Evolutionary conservation across 768 basidiomycete genomes (phyloP), one percentile per base, ranked within the genome.

Genomic region (Rhizopogon salebrosus): DNA sequence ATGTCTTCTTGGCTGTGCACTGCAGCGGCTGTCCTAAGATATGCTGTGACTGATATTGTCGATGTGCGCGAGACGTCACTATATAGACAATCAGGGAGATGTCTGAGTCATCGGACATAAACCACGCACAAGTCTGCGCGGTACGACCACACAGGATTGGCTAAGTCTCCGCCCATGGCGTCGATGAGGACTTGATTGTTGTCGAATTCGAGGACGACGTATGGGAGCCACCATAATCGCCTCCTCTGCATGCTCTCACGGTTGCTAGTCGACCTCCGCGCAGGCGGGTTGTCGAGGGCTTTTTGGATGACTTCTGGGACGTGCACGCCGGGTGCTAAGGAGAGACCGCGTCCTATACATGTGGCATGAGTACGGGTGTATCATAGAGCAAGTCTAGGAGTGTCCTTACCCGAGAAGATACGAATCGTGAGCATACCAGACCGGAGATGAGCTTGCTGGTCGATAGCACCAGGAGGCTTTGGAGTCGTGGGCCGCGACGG

Each of bases 171-270:
- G 8, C 91, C 94, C 63, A 98, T 79, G 10, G 95, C 94, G 73
- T 98, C 95, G 52, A 98, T 87, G 59, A 99, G 74, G 61, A 98
- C 85, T 69, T 98, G 95, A 70, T 98, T 98, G 78, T 92, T 93
- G 74, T 93, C 90, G 75, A 95, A 95, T 72, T 98, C 95, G 60
- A 99, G 85, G 38, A 98, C 97, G 66, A 98, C 89, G 61, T 89
- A 98, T 26, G 97, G 97, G 34, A 99, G 79, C 90, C 89, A 94
- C 87, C 88, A 87, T 70, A 85, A 88, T 54, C 94, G 92, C 69
- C 86, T 92, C 58, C 97, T 80, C 67, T 95, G 94, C 67, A 95
- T 74, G 64, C 90, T 94, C 62, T 98, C 95, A 41, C 95, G 80
- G 67, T 91, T 87, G 69, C 83, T 85, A 5, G 80, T 79, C 6